A percentile compares a stretch with the other conserved stretches of the same genome.
Evolutionary conservation across 1,284 basidiomycete species (phyloP).

Genomic region (Golubevia pallescens): DNA sequence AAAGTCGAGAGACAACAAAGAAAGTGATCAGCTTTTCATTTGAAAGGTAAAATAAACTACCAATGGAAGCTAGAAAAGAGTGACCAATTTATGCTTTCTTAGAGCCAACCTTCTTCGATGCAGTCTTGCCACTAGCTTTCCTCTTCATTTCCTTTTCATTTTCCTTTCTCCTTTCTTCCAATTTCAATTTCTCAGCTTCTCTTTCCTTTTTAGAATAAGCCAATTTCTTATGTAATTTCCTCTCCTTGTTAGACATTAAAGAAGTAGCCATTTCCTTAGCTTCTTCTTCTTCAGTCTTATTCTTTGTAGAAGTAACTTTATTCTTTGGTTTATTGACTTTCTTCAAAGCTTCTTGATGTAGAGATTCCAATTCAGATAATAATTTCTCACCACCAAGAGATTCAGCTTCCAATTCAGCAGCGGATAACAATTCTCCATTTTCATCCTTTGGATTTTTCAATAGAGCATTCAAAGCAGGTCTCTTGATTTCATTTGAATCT

Average conservation of each 20-base stretch:
- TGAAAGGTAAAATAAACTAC: too few relatives aligned
- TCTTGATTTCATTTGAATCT: constrained; percentile 15
- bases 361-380: constrained; percentile 35
- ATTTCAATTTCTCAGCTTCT: constrained; percentile 41
- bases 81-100: too few relatives aligned
- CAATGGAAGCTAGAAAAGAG: too few relatives aligned
- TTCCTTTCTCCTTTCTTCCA: constrained; percentile 29
- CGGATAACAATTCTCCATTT: constrained; percentile 39
- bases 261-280: constrained; percentile 60
- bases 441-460: constrained; percentile 43
- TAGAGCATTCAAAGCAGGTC: constrained; percentile 48
- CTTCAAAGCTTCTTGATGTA: constrained; percentile 16
- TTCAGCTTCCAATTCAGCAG: constrained; percentile 63
- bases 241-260: constrained; percentile 59
- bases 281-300: constrained; percentile 52
- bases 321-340: background rate
- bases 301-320: background rate
- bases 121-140: constrained; percentile 32
- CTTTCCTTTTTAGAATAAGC: constrained; percentile 42
- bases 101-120: constrained; percentile 24
- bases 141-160: constrained; percentile 21
- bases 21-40: too few relatives aligned
- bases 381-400: constrained; percentile 47
- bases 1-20: too few relatives aligned
- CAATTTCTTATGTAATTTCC: constrained; percentile 61